These are phyloP conservation scores for Backusella liffmaniae DNA, from an alignment of 192 early-diverging fungal genomes.

Conservation along the genomic window DNA sequence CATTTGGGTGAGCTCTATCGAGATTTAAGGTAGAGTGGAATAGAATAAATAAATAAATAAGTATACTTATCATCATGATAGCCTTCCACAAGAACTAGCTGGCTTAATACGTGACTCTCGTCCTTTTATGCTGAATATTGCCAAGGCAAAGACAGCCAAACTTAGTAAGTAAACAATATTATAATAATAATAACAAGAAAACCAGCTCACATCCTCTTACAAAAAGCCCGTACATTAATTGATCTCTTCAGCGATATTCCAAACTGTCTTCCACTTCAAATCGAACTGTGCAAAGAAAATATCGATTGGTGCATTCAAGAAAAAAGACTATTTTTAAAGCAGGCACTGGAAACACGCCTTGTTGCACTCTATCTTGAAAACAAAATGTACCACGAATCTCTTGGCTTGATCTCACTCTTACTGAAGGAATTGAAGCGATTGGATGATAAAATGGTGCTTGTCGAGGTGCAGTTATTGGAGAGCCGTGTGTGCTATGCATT, in stretches of 20 bases:
- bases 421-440: slow-evolving; percentile 95
- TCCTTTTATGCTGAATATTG: slow-evolving; percentile 73
- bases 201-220: too few relatives aligned
- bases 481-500: slow-evolving; percentile 90
- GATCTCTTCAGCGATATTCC: slow-evolving; percentile 87
- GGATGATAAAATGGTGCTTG: slow-evolving; percentile 97
- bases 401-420: slow-evolving; percentile 76
- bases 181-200: background rate
- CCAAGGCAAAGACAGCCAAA: slow-evolving; percentile 97
- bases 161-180: slow-evolving; percentile 54
- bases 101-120: slow-evolving; percentile 78
- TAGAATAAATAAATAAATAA: background rate
- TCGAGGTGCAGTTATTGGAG: slow-evolving; percentile 96
- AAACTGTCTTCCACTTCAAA: slow-evolving; percentile 83
- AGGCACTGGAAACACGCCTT: slow-evolving; percentile 91
- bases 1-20: slow-evolving; percentile 75
- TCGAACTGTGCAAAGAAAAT: slow-evolving; percentile 89
- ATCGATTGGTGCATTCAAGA: slow-evolving; percentile 91
- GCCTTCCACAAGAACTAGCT: slow-evolving; percentile 75
- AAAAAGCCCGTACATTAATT: slow-evolving; percentile 74
- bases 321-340: slow-evolving; percentile 93
- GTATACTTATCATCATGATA: slow-evolving; percentile 22
- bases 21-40: slow-evolving; percentile 52
- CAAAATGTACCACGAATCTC: slow-evolving; percentile 91
- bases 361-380: slow-evolving; percentile 87